Evolutionary conservation across 2,329 filamentous ascomycete genomes (phyloP).

Genomic region (Penicillium janthinellum): DNA sequence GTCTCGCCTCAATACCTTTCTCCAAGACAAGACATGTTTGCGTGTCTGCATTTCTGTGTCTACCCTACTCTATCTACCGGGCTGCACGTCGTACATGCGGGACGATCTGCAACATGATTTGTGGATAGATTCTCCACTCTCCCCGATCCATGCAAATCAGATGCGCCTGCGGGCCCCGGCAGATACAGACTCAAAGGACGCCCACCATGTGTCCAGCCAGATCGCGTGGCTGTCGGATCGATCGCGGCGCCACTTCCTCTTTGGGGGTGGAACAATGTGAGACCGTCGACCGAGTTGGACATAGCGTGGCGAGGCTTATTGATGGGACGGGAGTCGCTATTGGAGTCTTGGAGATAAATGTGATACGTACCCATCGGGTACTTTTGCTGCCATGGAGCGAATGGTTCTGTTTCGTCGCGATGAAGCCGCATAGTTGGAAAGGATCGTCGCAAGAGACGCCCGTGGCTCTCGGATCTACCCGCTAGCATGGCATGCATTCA

Average conservation of each 20-base stretch:
- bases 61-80: too few relatives aligned
- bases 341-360: neutral
- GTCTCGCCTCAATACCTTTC: neutral
- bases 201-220: neutral
- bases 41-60: neutral
- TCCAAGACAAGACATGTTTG: neutral
- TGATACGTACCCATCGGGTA: neutral
- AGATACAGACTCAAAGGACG: neutral
- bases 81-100: too few relatives aligned
- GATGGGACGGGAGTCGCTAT: neutral
- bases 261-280: slow-evolving; percentile 1
- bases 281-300: neutral
- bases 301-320: neutral
- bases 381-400: neutral
- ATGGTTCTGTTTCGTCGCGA: neutral
- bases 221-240: neutral
- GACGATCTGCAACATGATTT: neutral
- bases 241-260: neutral
- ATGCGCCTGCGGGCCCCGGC: neutral
- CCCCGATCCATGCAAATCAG: neutral
- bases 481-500: neutral
- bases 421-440: neutral
- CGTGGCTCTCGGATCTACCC: too few relatives aligned
- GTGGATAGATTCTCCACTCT: neutral
- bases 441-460: neutral